Evolutionary conservation across 148 eudicot species (phyloP).

Genomic region (Selenicereus undatus): DNA sequence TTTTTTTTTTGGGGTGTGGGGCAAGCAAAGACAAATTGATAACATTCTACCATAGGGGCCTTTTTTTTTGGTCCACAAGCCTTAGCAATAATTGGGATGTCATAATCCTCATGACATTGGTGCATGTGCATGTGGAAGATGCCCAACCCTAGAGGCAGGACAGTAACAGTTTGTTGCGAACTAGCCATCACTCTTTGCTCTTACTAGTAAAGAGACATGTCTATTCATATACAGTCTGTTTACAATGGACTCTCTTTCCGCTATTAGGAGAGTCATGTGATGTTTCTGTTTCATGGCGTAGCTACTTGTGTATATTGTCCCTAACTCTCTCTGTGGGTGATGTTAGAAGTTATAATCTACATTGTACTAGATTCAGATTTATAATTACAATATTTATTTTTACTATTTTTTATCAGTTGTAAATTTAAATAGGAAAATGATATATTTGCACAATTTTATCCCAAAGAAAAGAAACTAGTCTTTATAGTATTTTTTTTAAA

Average conservation of each 20-base stretch:
- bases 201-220: neutral
- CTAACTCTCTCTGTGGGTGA: neutral
- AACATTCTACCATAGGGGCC: neutral
- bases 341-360: neutral
- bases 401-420: no score
- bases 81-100: neutral
- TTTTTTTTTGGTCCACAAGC: neutral
- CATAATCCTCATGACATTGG: neutral
- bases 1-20: neutral
- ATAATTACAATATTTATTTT: no score
- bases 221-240: neutral
- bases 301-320: neutral
- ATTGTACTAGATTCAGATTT: no score
- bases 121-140: neutral
- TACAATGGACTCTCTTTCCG: no score
- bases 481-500: no score
- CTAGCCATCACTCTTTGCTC: neutral
- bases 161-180: neutral
- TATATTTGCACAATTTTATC: no score
- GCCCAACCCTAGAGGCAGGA: neutral
- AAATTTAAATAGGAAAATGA: no score
- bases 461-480: no score
- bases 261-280: neutral
- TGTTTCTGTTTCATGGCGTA: neutral
- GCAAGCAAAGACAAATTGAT: neutral